Evolutionary conservation across 169 alveolate genomes (phyloP), one percentile per base, ranked within the genome.

Genomic region (Blepharisma undulans): DNA sequence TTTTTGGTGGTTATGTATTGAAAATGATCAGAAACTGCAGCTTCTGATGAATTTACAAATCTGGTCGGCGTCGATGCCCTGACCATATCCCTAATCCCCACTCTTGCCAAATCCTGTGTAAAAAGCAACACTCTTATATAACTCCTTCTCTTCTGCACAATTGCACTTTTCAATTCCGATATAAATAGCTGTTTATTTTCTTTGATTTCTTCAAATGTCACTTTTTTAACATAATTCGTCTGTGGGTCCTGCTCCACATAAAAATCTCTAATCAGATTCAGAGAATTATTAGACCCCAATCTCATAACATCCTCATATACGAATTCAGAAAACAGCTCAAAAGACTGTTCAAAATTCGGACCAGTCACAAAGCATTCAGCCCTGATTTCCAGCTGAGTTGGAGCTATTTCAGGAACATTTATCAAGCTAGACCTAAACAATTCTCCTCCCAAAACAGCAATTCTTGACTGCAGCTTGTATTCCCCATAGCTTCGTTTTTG

Each of bases 271-370:
- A 82, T 72, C 6, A 82, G 34, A 30, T 82, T 82, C 34, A 82
- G 34, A 12, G 74, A n/a, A 22, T 82, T 34, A 60, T 82, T 82
- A 14, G 86, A 78, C 4, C 89, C 89, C 8, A 82, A 16, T 4
- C 89, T 32, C 89, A 82, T 82, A n/a, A 82, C 60, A 7, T 82
- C 89, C 60, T 82, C 89, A 60, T 82, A 82, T 16, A 82, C 89
- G 36, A 25, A 82, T 3, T 82, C 89, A 82, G 89, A 1, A 82
- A 82, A 82, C 14, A 82, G 12, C 8, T 32, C 34, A 82, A 82
- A 82, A 82, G 89, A 72, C 29, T 60, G 33, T n/a, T 82, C 89
- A 82, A 82, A 82, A 21, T 60, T 60, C 7, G 78, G 78, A 8
- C 61, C 76, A 32, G 33, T 72, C 22, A 82, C 30, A 22, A 82